Conservation (phyloP, 345 rosid genomes). For the Linum trigynum region DNA sequence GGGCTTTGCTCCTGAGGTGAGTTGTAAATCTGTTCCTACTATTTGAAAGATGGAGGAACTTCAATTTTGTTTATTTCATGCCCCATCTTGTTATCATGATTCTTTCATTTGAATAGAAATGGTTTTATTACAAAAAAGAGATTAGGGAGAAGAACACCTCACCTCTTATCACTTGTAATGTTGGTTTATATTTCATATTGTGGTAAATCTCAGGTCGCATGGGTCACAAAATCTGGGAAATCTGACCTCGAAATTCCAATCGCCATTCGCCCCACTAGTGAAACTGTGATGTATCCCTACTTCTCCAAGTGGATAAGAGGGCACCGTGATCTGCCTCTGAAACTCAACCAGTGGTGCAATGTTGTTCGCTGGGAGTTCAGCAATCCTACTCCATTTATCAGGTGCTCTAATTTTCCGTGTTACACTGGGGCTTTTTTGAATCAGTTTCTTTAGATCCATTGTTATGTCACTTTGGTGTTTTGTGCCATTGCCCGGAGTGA, state of each 20-base stretch:
- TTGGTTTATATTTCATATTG: background rate
- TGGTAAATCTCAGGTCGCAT: slow-evolving; percentile 60
- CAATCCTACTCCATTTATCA: slow-evolving; percentile 98
- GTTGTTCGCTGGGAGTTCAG: slow-evolving; percentile 99
- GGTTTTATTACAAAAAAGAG: background rate
- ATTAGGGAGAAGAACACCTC: background rate
- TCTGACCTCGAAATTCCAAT: slow-evolving; percentile 82
- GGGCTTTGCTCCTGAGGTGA: slow-evolving; percentile 96
- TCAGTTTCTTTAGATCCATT: background rate
- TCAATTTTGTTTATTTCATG: background rate
- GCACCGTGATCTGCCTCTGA: slow-evolving; percentile 91
- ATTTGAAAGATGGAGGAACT: background rate
- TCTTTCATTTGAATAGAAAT: too few species aligned
- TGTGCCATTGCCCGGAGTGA: background rate
- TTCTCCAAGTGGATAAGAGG: slow-evolving; percentile 97
- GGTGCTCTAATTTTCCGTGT: slow-evolving; percentile 33
- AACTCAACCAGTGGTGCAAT: slow-evolving; percentile 98
- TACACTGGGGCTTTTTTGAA: background rate
- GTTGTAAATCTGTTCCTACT: slow-evolving; percentile 8
- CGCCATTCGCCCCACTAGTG: slow-evolving; percentile 97
- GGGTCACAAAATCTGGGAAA: slow-evolving; percentile 91
- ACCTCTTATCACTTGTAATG: too few species aligned
- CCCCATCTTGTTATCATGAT: too few species aligned
- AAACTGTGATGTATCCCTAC: slow-evolving; percentile 97
- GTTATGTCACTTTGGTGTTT: background rate